These are phyloP conservation scores for Hericium rajendrae DNA, from an alignment of 768 basidiomycete species.

Conservation along the genomic window DNA sequence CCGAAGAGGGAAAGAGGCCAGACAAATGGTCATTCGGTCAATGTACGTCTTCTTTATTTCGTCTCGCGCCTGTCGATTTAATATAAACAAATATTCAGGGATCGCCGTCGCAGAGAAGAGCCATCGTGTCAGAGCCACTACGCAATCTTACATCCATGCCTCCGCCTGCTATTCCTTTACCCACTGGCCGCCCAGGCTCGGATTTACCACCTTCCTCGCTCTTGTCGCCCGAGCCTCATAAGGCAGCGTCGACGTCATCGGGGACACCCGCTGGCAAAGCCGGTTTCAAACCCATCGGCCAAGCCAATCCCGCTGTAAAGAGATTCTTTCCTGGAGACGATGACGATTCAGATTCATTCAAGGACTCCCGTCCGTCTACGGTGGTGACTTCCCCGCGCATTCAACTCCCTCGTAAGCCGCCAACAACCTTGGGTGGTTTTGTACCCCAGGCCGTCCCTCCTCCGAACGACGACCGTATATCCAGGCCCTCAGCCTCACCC, in stretches of 20 bases:
- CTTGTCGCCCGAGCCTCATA: conserved; percentile 1
- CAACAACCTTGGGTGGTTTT: not conserved
- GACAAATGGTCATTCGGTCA: conserved; percentile 5
- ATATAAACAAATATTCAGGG: not conserved
- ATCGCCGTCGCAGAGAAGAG: not conserved
- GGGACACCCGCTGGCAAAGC: conserved; percentile 26
- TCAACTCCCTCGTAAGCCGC: not conserved
- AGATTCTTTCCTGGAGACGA: conserved; percentile 81
- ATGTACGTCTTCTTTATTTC: not conserved
- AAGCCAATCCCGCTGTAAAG: conserved; percentile 48
- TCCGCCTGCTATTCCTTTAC: conserved; percentile 9
- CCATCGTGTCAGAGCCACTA: not conserved
- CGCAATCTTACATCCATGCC: conserved; percentile 5
- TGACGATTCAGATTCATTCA: conserved; percentile 31
- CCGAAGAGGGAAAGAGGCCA: conserved; percentile 13
- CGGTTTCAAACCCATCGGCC: conserved; percentile 62
- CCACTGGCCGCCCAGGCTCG: not conserved
- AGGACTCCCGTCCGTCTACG: not conserved
- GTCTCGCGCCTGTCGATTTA: not conserved
- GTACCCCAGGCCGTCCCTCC: not conserved
- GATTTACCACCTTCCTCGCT: conserved; percentile 1
- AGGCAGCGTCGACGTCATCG: not conserved
- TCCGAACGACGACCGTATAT: no score
- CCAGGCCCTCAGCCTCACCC: no score
- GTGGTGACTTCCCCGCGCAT: not conserved